Percentiles rank a stretch among this genome's conserved stretches.
Evolutionary conservation across 176 grass and related monocot species (phyloP).

Genomic region (Sorghum bicolor): Sorghum_bicolor_NCBIv3 NC_012872.2:11962001-11962500

Average conservation of each 20-base stretch:
- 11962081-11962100: conserved; percentile 16
- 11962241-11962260: conserved; percentile 3
- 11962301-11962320: background rate
- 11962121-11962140: background rate
- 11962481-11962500: background rate
- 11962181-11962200: background rate
- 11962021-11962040: conserved; percentile 46
- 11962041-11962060: conserved; percentile 46
- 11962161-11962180: background rate
- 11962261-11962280: conserved; percentile 26
- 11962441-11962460: background rate
- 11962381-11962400: background rate
- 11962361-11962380: conserved; percentile 9
- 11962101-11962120: background rate
- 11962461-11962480: too few relatives aligned
- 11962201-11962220: background rate
- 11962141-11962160: background rate
- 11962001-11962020: background rate
- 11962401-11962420: background rate
- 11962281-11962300: conserved; percentile 49
- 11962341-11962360: conserved; percentile 20
- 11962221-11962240: background rate
- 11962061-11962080: background rate
- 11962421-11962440: background rate
- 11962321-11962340: conserved; percentile 1